A percentile compares a stretch with the other conserved stretches of the same genome.
phyloP scores from a whole-genome alignment of 345 rosid species.

The Carallia pectinifolia region DNA sequence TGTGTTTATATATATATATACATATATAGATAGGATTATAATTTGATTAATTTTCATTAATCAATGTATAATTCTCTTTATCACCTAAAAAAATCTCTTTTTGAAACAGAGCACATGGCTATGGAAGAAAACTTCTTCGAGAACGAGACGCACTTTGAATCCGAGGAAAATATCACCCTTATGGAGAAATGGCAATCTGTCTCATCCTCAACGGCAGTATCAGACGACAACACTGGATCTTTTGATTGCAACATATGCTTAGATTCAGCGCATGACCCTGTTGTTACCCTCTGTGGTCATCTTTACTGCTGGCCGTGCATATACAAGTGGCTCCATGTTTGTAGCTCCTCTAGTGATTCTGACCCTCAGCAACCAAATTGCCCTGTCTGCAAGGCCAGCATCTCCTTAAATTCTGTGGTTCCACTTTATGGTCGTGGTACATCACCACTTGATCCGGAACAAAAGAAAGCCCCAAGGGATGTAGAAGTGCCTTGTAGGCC shows the following conservation, averaged over 20 bases:
- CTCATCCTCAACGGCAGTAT: constrained; percentile 15
- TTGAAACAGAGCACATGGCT: constrained; percentile 27
- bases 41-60: no score
- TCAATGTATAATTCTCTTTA: no score
- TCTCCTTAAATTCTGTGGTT: constrained; percentile 19
- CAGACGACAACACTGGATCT: constrained; percentile 3
- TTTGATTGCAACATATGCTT: constrained; percentile 37
- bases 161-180: constrained; percentile 27
- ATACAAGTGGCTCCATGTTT: constrained; percentile 29
- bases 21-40: no score
- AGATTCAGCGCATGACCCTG: constrained; percentile 33
- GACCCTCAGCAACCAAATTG: constrained; percentile 21
- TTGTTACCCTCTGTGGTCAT: constrained; percentile 37
- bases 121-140: constrained; percentile 44
- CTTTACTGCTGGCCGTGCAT: constrained; percentile 39
- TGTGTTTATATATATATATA: no score
- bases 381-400: constrained; percentile 34
- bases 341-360: constrained; percentile 15
- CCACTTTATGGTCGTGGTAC: constrained; percentile 31
- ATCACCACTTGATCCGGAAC: constrained; percentile 1
- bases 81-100: neutral
- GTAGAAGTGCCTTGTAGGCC: constrained; percentile 18
- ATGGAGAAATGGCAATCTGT: constrained; percentile 40
- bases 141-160: constrained; percentile 33
- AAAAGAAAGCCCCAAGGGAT: constrained; percentile 4